Evolutionary conservation across 2,329 filamentous ascomycete species (phyloP), one percentile per base, ranked within the genome.

Genomic region (Sarocladium brachiariae): DNA sequence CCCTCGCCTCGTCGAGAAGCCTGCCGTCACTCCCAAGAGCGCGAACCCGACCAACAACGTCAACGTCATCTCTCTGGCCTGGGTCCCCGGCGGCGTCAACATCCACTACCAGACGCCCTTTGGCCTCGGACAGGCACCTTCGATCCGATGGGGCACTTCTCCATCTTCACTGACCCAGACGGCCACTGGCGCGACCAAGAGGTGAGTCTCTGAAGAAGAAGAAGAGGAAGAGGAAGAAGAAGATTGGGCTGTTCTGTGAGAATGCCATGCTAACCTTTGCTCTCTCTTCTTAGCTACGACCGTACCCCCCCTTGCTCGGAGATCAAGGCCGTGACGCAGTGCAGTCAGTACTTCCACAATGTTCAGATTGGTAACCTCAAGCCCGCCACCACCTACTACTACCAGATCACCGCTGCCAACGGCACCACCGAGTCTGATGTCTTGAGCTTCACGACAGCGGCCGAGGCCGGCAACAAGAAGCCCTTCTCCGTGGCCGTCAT

Each of bases 321-420:
- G 52, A 56, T 73, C 45, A 11, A 5, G 21, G 65, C 59, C 7
- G 64, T 75, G 35, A 77, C 74, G 0, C 71, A 75, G 54, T 77
- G 74, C 64, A 72, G 67, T 51, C 67, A 77, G 57, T 75, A 67
- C 63, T 77, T 74, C 61, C 74, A 78, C 60, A 18, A 43, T 4
- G 39, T 43, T 11, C 39, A 43, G 39, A 43, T 82, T 30, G 65
- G 65, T 0, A 66, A 59, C 6, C 62, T 83, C 18, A 63, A 62
- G 0, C 71, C 78, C 0, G 76, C 72, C 1, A 80, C 77, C 1
- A 78, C 70, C 0, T 83, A 83, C 61, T 82, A 78, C 66, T 83
- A 83, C 66, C 71, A 78, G 64, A 80, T 81, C 39, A 16, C 39
- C 16, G 39, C 21, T 16, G 39, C 39, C 39, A 43, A 43, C 46